Conservation (phyloP, 768 basidiomycete genomes). For the Trametes maxima region DNA sequence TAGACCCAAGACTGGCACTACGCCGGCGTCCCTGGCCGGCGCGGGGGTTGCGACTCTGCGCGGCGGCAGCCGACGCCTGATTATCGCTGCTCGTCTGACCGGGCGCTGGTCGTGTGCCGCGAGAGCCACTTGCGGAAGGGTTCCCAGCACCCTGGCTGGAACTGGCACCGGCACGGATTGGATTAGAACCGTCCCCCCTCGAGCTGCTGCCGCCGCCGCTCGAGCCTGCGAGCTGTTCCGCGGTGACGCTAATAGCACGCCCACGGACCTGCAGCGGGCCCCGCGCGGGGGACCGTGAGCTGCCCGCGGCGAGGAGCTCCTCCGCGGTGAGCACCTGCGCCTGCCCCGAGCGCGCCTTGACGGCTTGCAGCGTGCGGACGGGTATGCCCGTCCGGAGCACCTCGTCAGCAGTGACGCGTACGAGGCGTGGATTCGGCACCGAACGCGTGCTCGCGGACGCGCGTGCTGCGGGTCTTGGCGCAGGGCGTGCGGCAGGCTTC, state of each 20-base stretch:
- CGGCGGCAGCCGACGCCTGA: not conserved
- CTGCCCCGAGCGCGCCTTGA: constrained; percentile 15
- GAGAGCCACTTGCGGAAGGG: not conserved
- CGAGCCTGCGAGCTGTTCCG: not conserved
- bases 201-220: not conserved
- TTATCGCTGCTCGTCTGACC: not conserved
- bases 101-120: not conserved
- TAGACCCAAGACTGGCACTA: constrained; percentile 66
- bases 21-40: constrained; percentile 7
- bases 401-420: constrained; percentile 19
- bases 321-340: constrained; percentile 52
- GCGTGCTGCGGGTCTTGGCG: not conserved
- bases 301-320: constrained; percentile 49
- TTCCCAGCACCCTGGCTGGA: not conserved
- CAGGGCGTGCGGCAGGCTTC: not conserved
- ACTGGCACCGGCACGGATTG: not conserved
- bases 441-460: constrained; percentile 1
- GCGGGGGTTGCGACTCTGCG: not conserved
- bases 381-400: constrained; percentile 20
- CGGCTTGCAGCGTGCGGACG: constrained; percentile 17
- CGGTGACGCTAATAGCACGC: not conserved
- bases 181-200: not conserved
- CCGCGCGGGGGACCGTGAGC: not conserved
- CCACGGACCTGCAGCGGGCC: not conserved
- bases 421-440: not conserved